phyloP scores from a whole-genome alignment of 1,139 yeast species.

The Pichia sp. region DNA sequence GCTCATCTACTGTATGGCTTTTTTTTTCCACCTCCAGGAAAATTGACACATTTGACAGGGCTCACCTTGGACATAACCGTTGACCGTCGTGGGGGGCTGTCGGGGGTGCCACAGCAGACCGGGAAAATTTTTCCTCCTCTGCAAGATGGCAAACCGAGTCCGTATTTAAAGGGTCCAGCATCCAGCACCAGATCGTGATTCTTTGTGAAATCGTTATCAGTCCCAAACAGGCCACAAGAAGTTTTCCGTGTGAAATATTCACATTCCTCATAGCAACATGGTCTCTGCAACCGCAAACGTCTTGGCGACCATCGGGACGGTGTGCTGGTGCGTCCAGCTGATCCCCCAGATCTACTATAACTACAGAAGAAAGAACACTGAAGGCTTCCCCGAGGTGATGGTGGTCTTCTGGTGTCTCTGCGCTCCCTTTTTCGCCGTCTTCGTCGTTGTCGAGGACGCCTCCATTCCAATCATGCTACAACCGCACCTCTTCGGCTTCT shows the following conservation, averaged over 20 bases:
- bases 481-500: conserved; percentile 76
- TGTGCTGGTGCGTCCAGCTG: conserved; percentile 86
- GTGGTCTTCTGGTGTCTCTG: conserved; percentile 79
- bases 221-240: too few relatives aligned
- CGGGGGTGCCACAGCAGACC: neutral
- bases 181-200: too few relatives aligned
- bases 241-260: too few relatives aligned
- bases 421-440: conserved; percentile 74
- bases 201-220: too few relatives aligned
- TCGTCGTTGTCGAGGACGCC: conserved; percentile 67
- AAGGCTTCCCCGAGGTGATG: conserved; percentile 82
- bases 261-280: conserved; percentile 6
- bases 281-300: conserved; percentile 56
- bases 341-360: conserved; percentile 80
- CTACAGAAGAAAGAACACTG: conserved; percentile 67
- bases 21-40: neutral
- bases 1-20: neutral
- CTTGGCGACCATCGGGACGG: conserved; percentile 84
- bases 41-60: neutral
- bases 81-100: too few relatives aligned
- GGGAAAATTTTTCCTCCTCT: neutral
- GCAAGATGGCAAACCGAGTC: neutral
- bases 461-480: conserved; percentile 77
- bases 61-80: too few relatives aligned
- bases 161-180: too few relatives aligned